phyloP scores from a whole-genome alignment of 1,139 yeast genomes.

The Pichia sp. region DNA sequence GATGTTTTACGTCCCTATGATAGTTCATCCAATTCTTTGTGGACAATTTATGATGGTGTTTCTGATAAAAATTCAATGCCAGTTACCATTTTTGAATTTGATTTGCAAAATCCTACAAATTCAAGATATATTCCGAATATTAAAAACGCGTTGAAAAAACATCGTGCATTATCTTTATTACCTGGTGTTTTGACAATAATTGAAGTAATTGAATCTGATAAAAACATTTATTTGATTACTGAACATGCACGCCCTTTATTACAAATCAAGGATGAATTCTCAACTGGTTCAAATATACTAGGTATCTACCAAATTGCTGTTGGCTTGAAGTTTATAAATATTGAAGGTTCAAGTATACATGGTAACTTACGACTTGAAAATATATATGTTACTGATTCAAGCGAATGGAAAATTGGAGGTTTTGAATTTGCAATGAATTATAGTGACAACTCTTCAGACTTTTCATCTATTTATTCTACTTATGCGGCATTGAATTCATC shows the following conservation, averaged over 20 bases:
- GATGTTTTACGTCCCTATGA: constrained; percentile 32
- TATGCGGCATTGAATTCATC: constrained; percentile 3
- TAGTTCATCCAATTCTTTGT: constrained; percentile 17
- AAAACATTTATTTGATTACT: constrained; percentile 61
- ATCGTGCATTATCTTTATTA: constrained; percentile 55
- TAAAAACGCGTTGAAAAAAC: constrained; percentile 55
- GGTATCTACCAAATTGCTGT: constrained; percentile 55
- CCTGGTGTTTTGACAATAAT: constrained; percentile 72
- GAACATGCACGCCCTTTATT: constrained; percentile 67
- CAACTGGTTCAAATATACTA: constrained; percentile 1
- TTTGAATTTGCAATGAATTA: constrained; percentile 60
- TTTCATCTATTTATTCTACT: neutral
- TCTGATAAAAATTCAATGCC: constrained; percentile 36
- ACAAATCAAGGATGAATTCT: neutral
- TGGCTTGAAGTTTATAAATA: constrained; percentile 57
- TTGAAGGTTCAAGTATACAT: constrained; percentile 58
- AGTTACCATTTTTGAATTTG: constrained; percentile 61
- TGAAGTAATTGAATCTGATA: constrained; percentile 66
- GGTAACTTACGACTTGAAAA: constrained; percentile 56
- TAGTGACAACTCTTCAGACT: constrained; percentile 30
- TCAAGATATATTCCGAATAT: constrained; percentile 43
- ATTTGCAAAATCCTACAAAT: constrained; percentile 38
- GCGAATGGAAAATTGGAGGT: constrained; percentile 86
- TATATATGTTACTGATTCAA: constrained; percentile 57
- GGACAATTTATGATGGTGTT: constrained; percentile 39